Evolutionary conservation across 805 yeast species (phyloP).

Genomic region (Wickerhamiella siamensis): DNA sequence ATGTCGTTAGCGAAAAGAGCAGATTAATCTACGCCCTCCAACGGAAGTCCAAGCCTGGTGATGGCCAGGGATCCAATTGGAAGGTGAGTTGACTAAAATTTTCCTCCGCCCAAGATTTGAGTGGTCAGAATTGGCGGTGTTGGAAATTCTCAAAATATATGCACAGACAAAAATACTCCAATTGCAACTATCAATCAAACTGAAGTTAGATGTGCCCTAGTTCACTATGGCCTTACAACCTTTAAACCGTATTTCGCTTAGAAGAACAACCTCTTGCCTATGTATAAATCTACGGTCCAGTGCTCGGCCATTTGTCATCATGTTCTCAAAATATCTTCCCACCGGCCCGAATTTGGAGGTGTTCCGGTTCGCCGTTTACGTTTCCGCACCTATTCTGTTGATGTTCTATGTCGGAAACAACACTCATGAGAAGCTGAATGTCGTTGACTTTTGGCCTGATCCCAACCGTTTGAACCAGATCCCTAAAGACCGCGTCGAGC

Average conservation of each 20-base stretch:
- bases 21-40: constrained; percentile 7
- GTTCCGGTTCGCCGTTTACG: constrained; percentile 60
- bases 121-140: no score
- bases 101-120: no score
- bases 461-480: constrained; percentile 81
- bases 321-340: background rate
- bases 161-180: no score
- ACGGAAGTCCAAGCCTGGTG: constrained; percentile 7
- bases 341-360: constrained; percentile 19
- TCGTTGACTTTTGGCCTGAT: constrained; percentile 96
- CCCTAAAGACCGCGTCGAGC: constrained; percentile 86
- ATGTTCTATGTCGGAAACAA: constrained; percentile 90
- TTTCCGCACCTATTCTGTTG: constrained; percentile 73
- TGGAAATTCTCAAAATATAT: no score
- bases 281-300: no score
- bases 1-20: constrained; percentile 23
- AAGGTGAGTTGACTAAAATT: no score
- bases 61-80: background rate
- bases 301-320: no score
- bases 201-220: no score
- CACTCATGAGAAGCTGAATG: constrained; percentile 74
- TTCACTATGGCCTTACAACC: no score
- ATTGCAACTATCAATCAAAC: no score
- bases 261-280: no score
- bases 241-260: no score